These are phyloP conservation scores for Ganoderma leucocontextum DNA, from an alignment of 1,284 basidiomycete genomes.

Conservation along the genomic window DNA sequence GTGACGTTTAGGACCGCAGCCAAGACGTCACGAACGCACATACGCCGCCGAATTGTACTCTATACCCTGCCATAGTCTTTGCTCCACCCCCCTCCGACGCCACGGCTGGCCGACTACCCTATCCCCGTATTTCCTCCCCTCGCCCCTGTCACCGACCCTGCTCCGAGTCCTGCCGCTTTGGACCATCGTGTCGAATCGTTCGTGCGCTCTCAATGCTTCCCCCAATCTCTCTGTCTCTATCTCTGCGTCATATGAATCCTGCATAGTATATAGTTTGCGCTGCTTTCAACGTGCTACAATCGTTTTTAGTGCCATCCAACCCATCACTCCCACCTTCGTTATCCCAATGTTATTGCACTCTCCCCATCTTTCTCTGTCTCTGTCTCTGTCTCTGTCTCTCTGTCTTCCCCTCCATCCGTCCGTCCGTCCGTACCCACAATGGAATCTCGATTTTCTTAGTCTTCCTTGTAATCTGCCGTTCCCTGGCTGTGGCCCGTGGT, in stretches of 20 bases:
- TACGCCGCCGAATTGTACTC: not conserved
- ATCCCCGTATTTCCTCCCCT: not conserved
- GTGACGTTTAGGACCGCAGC: not conserved
- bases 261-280: slow-evolving; percentile 10
- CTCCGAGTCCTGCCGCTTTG: slow-evolving; percentile 1
- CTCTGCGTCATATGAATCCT: not conserved
- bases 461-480: not conserved
- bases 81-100: not conserved
- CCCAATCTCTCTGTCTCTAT: not conserved
- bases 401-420: not conserved
- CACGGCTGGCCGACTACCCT: not conserved
- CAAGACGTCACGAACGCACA: slow-evolving; percentile 5
- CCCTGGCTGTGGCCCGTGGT: not conserved
- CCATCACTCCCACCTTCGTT: not conserved
- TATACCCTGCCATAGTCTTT: not conserved
- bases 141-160: not conserved
- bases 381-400: not conserved
- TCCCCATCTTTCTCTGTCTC: not conserved
- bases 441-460: not conserved
- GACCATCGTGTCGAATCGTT: slow-evolving; percentile 5
- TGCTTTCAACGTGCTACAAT: slow-evolving; percentile 1
- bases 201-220: not conserved
- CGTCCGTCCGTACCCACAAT: not conserved
- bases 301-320: not conserved
- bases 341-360: not conserved